A percentile compares a stretch with the other conserved stretches of the same genome.
Evolutionary conservation across 2,329 filamentous ascomycete species (phyloP).

Genomic region (Fusarium xylarioides): DNA sequence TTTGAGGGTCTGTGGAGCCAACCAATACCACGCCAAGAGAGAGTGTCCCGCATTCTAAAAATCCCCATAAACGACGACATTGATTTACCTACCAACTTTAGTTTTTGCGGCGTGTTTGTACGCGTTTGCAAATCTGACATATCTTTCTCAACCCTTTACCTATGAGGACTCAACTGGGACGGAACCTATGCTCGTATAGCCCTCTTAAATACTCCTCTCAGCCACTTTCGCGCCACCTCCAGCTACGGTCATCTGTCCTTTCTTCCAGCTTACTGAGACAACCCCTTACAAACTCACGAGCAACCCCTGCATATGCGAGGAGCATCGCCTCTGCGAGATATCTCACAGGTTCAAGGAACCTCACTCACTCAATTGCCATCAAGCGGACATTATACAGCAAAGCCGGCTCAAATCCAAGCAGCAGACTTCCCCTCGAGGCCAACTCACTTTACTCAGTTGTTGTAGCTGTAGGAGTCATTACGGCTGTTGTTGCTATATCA

Average conservation of each 20-base stretch:
- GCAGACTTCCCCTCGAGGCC: constrained; percentile 23
- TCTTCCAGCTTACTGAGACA: constrained; percentile 16
- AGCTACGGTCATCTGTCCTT: constrained; percentile 23
- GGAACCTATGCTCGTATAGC: constrained; percentile 23
- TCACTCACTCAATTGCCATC: not conserved
- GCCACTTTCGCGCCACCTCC: constrained; percentile 12
- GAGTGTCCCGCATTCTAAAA: constrained; percentile 36
- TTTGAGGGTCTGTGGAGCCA: constrained; percentile 28
- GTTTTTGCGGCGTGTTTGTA: constrained; percentile 24
- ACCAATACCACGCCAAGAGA: constrained; percentile 30
- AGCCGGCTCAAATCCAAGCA: not conserved
- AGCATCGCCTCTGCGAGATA: constrained; percentile 14
- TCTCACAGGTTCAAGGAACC: not conserved
- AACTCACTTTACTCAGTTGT: constrained; percentile 26
- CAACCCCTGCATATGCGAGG: constrained; percentile 14
- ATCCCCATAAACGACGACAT: constrained; percentile 33
- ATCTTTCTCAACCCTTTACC: constrained; percentile 19
- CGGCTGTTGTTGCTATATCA: constrained; percentile 25
- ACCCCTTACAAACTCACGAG: constrained; percentile 22
- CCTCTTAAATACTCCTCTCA: constrained; percentile 6
- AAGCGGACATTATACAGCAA: constrained; percentile 5
- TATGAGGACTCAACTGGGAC: constrained; percentile 39
- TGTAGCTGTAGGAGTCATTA: constrained; percentile 19
- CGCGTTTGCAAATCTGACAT: constrained; percentile 25
- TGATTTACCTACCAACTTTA: constrained; percentile 11